Conservation (phyloP, 2,329 filamentous ascomycete genomes). For the Zasmidium citrigriseum region DNA sequence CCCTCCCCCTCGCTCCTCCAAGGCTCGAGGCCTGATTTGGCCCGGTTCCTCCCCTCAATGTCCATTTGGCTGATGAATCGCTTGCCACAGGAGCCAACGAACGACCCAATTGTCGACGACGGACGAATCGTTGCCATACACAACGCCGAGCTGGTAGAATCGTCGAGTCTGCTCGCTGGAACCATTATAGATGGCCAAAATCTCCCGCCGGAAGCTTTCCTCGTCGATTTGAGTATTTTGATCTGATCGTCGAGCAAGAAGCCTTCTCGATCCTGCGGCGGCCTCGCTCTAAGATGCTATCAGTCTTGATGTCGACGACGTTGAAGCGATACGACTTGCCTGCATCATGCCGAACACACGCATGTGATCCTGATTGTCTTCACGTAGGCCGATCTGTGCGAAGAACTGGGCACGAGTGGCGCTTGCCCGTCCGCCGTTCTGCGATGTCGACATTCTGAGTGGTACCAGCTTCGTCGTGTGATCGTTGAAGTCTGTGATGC, state of each 20-base stretch:
- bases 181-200: conserved; percentile 39
- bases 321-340: neutral
- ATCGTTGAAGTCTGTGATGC: too few species aligned
- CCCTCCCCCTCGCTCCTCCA: too few species aligned
- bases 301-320: neutral
- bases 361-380: neutral
- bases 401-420: neutral
- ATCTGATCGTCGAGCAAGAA: neutral
- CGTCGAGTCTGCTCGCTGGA: conserved; percentile 39
- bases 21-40: too few species aligned
- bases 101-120: conserved; percentile 50
- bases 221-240: conserved; percentile 45
- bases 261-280: neutral
- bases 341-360: conserved; percentile 2
- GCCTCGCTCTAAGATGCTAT: neutral
- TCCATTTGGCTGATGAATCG: conserved; percentile 16
- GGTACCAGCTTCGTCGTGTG: neutral
- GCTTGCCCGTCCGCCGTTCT: neutral
- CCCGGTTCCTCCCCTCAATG: conserved; percentile 1
- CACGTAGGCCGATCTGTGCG: neutral
- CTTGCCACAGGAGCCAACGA: conserved; percentile 50
- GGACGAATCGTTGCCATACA: conserved; percentile 32
- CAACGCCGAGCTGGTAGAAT: conserved; percentile 42
- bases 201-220: conserved; percentile 44
- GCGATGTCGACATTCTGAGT: neutral